phyloP scores from a whole-genome alignment of 1,284 basidiomycete genomes.

The Apiotrichum laibachii region DNA sequence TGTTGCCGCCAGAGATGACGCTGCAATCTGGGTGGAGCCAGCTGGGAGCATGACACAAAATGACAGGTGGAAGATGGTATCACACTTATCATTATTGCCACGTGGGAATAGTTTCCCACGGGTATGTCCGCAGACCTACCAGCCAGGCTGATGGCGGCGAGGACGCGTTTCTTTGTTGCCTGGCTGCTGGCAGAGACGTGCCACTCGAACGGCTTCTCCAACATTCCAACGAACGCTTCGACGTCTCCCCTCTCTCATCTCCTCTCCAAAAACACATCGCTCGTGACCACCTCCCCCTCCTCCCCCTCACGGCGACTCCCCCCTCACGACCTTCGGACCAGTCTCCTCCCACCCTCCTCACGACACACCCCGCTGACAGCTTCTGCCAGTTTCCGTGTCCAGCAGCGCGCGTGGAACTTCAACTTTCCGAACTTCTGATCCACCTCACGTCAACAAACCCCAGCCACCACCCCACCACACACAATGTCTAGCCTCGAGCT shows the following conservation, averaged over 20 bases:
- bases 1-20: not conserved
- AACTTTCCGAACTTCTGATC: too few relatives aligned
- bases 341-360: too few relatives aligned
- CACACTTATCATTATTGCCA: not conserved
- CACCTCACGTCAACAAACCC: not conserved
- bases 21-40: too few relatives aligned
- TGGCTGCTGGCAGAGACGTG: not conserved
- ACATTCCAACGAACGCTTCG: slow-evolving; percentile 2
- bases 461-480: not conserved
- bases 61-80: too few relatives aligned
- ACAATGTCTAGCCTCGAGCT: slow-evolving; percentile 66
- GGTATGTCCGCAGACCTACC: not conserved
- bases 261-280: too few relatives aligned
- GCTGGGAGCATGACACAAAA: too few relatives aligned
- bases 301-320: too few relatives aligned
- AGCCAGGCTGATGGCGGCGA: not conserved
- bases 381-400: too few relatives aligned
- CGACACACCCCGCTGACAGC: too few relatives aligned
- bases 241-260: not conserved
- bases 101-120: not conserved
- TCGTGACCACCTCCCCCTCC: too few relatives aligned
- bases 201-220: not conserved
- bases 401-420: too few relatives aligned
- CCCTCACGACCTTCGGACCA: too few relatives aligned
- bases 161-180: slow-evolving; percentile 6